Evolutionary conservation across 768 basidiomycete species (phyloP), one percentile per base, ranked within the genome.

Genomic region (Leccinum obscurum): DNA sequence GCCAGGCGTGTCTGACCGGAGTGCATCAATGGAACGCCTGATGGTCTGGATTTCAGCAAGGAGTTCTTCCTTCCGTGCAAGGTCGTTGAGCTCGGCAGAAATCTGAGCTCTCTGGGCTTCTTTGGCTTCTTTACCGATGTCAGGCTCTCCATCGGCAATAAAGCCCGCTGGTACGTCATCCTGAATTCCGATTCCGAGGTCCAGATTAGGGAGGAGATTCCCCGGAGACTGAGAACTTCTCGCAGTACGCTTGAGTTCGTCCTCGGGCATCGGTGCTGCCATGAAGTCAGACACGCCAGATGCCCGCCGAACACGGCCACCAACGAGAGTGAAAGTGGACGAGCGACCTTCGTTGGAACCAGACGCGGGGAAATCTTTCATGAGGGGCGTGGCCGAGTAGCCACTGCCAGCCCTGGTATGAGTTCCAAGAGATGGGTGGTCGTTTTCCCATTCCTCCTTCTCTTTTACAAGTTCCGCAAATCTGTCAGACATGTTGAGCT

Each of bases 361-460:
- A 41, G 75, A 77, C 2, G 77, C 73, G 3, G 85, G 83, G 41
- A 80, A 77, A 51, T 86, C 87, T 70, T 87, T 90, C 77, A 90
- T 84, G 56, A 91, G 76, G 37, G 87, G 87, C 34, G 80, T 78
- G 58, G 77, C 82, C 20, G 90, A 90, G 52, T 83, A 75, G 37
- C 80, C 82, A 65, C 89, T 92, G 56, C 85, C 83, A 35, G 83
- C 75, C 15, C 90, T 80, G 37, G 78, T 84, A 71, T 90, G 85
- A 67, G 80, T 85, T 59, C 75, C 68, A 58, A 85, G 75, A 46
- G 82, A 78, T 5, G 90, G 89, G 69, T 97, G 93, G 52, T 91
- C 87, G 65, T 81, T 86, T 70, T 96, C 94, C 95, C 95, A 98
- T 59, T 88, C 85, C 41, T 83, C 83, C 56, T 88, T 85, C 71